A percentile compares a stretch with the other conserved stretches of the same genome.
Conservation (phyloP, 345 rosid species). For the Sonneratia caseolaris region DNA sequence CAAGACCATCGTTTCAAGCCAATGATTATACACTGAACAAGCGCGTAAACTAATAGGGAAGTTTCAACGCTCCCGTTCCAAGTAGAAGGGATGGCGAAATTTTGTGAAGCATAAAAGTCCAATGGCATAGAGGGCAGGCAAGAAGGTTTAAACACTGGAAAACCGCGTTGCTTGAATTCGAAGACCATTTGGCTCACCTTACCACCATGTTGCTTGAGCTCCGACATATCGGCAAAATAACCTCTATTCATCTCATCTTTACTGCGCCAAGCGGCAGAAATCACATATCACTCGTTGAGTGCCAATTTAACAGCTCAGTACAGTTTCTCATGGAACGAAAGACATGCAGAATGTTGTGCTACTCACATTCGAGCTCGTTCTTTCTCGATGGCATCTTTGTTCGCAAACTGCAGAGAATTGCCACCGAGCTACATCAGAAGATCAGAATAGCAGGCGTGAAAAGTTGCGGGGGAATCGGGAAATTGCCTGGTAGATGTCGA, state of each 20-base stretch:
- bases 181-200: constrained; percentile 44
- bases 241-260: constrained; percentile 92
- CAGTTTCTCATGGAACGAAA: constrained; percentile 2
- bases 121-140: background rate
- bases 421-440: constrained; percentile 3
- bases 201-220: constrained; percentile 75
- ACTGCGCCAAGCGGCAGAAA: constrained; percentile 68
- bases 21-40: background rate
- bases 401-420: constrained; percentile 35
- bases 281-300: background rate
- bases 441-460: too few species aligned
- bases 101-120: background rate
- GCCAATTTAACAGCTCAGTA: background rate
- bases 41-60: background rate
- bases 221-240: constrained; percentile 67
- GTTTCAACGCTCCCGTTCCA: background rate
- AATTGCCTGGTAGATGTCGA: constrained; percentile 58
- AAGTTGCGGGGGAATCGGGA: background rate
- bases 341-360: background rate
- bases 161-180: background rate
- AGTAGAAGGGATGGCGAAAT: background rate
- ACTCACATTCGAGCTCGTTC: constrained; percentile 87
- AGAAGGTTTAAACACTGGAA: background rate
- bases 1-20: background rate
- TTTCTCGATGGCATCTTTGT: constrained; percentile 63